Base-by-base conservation (phyloP, 108 stramenopile species). In the Cyclotella baltica region DNA sequence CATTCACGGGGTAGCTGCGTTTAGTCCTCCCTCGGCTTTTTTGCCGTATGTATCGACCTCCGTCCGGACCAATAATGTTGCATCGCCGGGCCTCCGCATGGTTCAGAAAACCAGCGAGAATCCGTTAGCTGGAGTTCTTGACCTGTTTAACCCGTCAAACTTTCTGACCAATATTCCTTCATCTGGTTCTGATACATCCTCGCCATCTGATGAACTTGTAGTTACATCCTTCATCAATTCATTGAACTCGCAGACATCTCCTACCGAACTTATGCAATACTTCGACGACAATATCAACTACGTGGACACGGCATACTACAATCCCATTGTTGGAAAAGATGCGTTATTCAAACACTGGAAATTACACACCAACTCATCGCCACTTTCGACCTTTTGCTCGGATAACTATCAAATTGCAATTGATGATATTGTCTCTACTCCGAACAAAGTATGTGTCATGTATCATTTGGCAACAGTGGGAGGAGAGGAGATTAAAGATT, bases 401-500 rank as follows among this genome's bases (percentile, higher is more conserved):
- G 51, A 58, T 50, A 58, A 40, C 23, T 50, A 28, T 10, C 51
- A 62, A 47, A 79, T 79, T 58, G 78, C 66, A 19, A 34, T 79
- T 31, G 78, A 79, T 34, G 70, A 79, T 38, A 66, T 78, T 65
- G 69, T 78, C 0, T 70, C 70, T 0, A 47, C 62, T 2, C 19
- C 37, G 11, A 33, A 71, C 28, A 81, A 78, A 67, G 76, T 74
- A 16, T 74, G 72, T 58, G 81, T 85, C 43, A 63, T 78, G 63
- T 85, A 85, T 70, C 85, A 82, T 48, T 70, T 78, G 57, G 77
- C 35, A 33, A 43, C 38, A 10, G 37, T 28, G 13, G 59, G 29
- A 0, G 67, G 62, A 27, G 35, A 52, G 15, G 35, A 36, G 16
- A 51, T 70, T 25, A 50, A 62, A 28, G 70, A 64, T 50, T 50